Percentiles rank a stretch among this genome's conserved stretches.
These are phyloP conservation scores for Helminthosporium solani DNA, from an alignment of 2,329 filamentous ascomycete genomes.

Conservation along the genomic window DNA sequence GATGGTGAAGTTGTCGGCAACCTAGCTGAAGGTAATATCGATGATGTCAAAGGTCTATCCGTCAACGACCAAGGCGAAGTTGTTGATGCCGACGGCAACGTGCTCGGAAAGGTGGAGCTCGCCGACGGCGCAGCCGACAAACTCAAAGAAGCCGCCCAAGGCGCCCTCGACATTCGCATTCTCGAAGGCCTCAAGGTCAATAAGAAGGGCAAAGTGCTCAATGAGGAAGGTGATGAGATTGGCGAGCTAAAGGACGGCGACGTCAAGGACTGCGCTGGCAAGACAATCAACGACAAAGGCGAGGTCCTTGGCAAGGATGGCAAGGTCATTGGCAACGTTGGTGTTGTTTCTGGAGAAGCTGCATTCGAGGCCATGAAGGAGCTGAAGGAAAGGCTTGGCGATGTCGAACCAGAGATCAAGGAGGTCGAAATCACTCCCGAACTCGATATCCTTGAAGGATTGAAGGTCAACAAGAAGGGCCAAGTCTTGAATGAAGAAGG, in stretches of 20 bases:
- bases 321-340: constrained; percentile 52
- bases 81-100: constrained; percentile 53
- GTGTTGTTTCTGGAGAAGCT: constrained; percentile 51
- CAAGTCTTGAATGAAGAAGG: constrained; percentile 55
- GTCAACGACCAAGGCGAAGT: constrained; percentile 55
- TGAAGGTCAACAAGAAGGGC: constrained; percentile 62
- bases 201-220: constrained; percentile 57
- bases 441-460: constrained; percentile 51
- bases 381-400: constrained; percentile 48
- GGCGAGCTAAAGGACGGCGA: constrained; percentile 53
- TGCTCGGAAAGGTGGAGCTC: constrained; percentile 53
- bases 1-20: constrained; percentile 53
- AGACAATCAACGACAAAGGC: constrained; percentile 53
- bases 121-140: constrained; percentile 52
- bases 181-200: constrained; percentile 57
- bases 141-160: constrained; percentile 44
- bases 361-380: constrained; percentile 53
- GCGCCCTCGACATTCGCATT: constrained; percentile 49
- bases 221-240: constrained; percentile 54
- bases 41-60: constrained; percentile 50
- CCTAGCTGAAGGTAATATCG: constrained; percentile 49
- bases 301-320: constrained; percentile 54
- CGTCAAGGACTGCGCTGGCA: constrained; percentile 46
- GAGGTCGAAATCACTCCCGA: constrained; percentile 45
- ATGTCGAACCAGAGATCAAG: constrained; percentile 47